Conservation (phyloP, 2,329 filamentous ascomycete species). For the Aspergillus alliaceus region DNA sequence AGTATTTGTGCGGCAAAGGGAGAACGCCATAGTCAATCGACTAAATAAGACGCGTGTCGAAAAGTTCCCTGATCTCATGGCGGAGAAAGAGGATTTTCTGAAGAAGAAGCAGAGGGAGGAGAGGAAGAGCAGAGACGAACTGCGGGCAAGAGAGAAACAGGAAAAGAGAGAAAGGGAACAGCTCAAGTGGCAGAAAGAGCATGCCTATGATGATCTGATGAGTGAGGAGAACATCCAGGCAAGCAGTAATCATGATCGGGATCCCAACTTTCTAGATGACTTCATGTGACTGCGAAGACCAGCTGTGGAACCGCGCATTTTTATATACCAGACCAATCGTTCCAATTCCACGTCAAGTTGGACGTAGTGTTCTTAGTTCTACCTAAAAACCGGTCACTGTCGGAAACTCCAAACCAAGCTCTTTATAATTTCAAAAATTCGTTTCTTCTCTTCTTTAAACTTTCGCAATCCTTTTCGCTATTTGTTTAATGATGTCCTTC, state of each 20-base stretch:
- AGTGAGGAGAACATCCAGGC: constrained; percentile 74
- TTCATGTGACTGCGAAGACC: constrained; percentile 68
- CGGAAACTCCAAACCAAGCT: neutral
- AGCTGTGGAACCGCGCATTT: neutral
- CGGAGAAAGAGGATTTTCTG: constrained; percentile 76
- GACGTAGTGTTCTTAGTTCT: neutral
- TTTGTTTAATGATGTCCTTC: neutral
- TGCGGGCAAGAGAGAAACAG: constrained; percentile 41
- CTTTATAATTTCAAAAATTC: neutral
- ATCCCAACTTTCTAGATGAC: constrained; percentile 75
- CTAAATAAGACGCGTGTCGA: constrained; percentile 95
- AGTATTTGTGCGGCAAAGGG: constrained; percentile 73
- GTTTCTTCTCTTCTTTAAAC: neutral
- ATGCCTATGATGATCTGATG: constrained; percentile 93
- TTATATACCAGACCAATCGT: neutral
- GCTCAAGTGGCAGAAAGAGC: constrained; percentile 93
- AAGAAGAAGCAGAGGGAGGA: constrained; percentile 72
- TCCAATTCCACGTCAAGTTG: neutral
- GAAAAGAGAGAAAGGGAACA: constrained; percentile 74
- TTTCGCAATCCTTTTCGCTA: neutral
- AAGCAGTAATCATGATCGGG: constrained; percentile 82
- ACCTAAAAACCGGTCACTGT: neutral
- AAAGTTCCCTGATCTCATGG: constrained; percentile 77
- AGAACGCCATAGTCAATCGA: constrained; percentile 93
- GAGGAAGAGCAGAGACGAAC: constrained; percentile 41